Percentiles rank a stretch among this genome's conserved stretches.
These are phyloP conservation scores for Scheffersomyces stipitis DNA, from an alignment of 805 yeast genomes.

Conservation along the genomic window DNA sequence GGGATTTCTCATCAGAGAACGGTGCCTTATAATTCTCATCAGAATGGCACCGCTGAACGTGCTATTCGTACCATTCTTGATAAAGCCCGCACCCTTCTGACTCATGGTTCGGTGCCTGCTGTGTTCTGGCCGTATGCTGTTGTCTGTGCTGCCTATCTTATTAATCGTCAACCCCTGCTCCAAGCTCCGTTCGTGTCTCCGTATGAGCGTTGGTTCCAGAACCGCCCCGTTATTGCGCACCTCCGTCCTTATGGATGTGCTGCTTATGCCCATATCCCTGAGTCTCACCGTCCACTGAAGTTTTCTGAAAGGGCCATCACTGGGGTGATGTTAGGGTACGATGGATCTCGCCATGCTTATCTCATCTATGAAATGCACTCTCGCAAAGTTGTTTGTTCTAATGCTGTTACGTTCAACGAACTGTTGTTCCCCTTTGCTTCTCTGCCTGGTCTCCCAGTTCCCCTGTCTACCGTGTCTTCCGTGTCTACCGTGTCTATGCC, in stretches of 20 bases:
- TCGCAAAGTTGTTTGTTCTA: not conserved
- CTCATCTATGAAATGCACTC: not conserved
- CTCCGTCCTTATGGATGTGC: not conserved
- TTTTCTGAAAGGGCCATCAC: not conserved
- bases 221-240: not conserved
- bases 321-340: not conserved
- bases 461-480: too few relatives aligned
- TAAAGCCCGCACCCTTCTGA: not conserved
- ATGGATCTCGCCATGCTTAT: not conserved
- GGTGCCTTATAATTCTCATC: not conserved
- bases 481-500: too few relatives aligned
- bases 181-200: too few relatives aligned
- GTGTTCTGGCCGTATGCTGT: not conserved
- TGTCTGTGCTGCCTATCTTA: not conserved
- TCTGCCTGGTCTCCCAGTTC: too few relatives aligned
- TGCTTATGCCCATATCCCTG: not conserved
- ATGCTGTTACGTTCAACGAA: not conserved
- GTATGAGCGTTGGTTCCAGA: not conserved
- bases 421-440: not conserved
- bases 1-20: not conserved
- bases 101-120: not conserved
- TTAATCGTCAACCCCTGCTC: too few relatives aligned
- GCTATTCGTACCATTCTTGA: not conserved
- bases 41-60: not conserved
- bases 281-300: not conserved